Percentiles rank a stretch among this genome's conserved stretches.
Evolutionary conservation across 164 flowering plant genomes (phyloP).

Genomic region (Stephania yunnanensis): DNA sequence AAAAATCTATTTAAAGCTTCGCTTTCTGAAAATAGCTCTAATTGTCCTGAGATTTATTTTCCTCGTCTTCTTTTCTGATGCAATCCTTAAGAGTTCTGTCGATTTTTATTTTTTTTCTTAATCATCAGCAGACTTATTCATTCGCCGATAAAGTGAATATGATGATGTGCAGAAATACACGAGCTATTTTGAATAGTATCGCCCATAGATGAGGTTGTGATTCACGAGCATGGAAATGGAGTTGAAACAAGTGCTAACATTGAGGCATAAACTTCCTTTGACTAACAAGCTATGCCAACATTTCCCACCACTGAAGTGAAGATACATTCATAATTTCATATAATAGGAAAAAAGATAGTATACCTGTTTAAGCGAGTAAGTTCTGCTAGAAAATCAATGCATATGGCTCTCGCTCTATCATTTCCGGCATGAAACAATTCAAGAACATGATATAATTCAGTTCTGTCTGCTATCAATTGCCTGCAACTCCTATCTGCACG

Average conservation of each 20-base stretch:
- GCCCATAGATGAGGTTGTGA: too few relatives aligned
- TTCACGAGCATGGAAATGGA: too few relatives aligned
- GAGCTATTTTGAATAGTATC: too few relatives aligned
- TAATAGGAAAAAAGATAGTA: not conserved
- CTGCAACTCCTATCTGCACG: slow-evolving; percentile 50
- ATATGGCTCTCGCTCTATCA: slow-evolving; percentile 44
- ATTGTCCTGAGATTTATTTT: too few relatives aligned
- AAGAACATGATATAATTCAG: slow-evolving; percentile 52
- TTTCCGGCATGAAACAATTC: slow-evolving; percentile 61
- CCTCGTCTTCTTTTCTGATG: not conserved
- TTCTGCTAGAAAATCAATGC: slow-evolving; percentile 55
- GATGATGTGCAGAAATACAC: not conserved
- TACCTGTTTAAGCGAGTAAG: slow-evolving; percentile 62
- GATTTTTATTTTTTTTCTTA: too few relatives aligned
- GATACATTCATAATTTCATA: not conserved
- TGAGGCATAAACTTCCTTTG: too few relatives aligned
- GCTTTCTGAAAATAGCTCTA: not conserved
- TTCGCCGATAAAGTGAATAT: not conserved
- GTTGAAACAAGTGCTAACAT: too few relatives aligned
- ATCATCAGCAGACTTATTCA: too few relatives aligned
- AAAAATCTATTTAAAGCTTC: not conserved
- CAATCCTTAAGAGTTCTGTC: not conserved
- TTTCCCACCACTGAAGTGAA: not conserved
- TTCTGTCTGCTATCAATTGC: slow-evolving; percentile 44
- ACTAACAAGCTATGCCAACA: too few relatives aligned